These are phyloP conservation scores for Penium margaritaceum DNA, from an alignment of 139 green algal species.

Conservation along the genomic window DNA sequence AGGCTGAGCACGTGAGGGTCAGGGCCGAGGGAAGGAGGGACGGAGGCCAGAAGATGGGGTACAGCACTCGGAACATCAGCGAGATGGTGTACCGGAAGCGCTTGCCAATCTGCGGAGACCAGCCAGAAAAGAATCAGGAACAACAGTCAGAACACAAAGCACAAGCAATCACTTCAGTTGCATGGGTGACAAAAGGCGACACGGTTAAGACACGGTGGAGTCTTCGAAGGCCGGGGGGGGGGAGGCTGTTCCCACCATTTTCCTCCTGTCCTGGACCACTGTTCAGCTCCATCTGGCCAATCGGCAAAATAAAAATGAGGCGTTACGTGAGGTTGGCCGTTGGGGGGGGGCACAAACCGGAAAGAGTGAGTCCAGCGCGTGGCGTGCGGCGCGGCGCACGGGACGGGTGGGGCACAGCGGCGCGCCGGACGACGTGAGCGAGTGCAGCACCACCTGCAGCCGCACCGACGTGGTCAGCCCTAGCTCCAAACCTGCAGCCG, in stretches of 20 bases:
- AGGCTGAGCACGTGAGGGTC: too few relatives aligned
- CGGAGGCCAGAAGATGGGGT: slow-evolving; percentile 40
- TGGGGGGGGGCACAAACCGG: slow-evolving; percentile 19
- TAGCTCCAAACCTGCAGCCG: slow-evolving; percentile 32
- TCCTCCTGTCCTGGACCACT: too few relatives aligned
- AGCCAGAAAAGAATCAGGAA: too few relatives aligned
- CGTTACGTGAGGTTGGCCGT: neutral
- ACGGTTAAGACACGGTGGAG: too few relatives aligned
- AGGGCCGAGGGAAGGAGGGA: too few relatives aligned
- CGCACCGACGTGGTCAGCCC: slow-evolving; percentile 31
- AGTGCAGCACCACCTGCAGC: slow-evolving; percentile 41
- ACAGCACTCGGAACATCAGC: slow-evolving; percentile 35
- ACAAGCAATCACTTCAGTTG: too few relatives aligned
- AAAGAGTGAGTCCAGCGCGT: slow-evolving; percentile 38
- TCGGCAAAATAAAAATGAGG: neutral
- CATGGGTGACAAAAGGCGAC: too few relatives aligned
- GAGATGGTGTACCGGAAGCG: slow-evolving; percentile 40
- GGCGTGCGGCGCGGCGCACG: slow-evolving; percentile 25
- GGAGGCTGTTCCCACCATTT: too few relatives aligned
- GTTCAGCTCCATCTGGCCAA: too few relatives aligned
- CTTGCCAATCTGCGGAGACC: slow-evolving; percentile 39
- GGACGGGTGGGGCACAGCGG: slow-evolving; percentile 42
- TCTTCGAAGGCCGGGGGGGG: too few relatives aligned
- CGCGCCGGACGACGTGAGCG: slow-evolving; percentile 28
- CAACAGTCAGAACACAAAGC: too few relatives aligned